A percentile compares a stretch with the other conserved stretches of the same genome.
phyloP scores from a whole-genome alignment of 2,329 filamentous ascomycete genomes.

The Westerdykella aurantiaca region DNA sequence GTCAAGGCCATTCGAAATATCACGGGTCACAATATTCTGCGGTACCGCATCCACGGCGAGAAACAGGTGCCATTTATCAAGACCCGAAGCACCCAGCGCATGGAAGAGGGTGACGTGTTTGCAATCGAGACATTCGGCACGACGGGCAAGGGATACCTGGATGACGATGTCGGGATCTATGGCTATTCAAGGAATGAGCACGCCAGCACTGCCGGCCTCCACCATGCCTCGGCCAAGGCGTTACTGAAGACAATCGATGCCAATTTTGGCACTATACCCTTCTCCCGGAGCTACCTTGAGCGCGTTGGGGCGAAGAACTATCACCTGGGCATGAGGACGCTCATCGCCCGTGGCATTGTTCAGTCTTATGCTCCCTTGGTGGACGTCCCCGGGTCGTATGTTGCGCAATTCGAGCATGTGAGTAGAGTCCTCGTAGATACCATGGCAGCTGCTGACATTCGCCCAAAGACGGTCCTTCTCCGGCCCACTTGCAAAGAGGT shows the following conservation, averaged over 20 bases:
- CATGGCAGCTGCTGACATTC: constrained; percentile 5
- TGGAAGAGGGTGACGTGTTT: constrained; percentile 94
- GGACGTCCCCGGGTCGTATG: constrained; percentile 88
- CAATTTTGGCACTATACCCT: constrained; percentile 88
- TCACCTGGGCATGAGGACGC: constrained; percentile 77
- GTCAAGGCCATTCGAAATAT: constrained; percentile 81
- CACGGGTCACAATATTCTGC: constrained; percentile 86
- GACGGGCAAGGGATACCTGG: constrained; percentile 78
- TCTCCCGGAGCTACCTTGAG: constrained; percentile 83
- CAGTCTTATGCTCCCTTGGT: constrained; percentile 83
- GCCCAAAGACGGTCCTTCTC: constrained; percentile 26
- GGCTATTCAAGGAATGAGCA: constrained; percentile 67
- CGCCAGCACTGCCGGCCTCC: constrained; percentile 64
- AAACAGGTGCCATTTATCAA: constrained; percentile 94
- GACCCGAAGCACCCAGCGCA: constrained; percentile 76
- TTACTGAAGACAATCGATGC: constrained; percentile 84
- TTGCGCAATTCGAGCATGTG: constrained; percentile 91
- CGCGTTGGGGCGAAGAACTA: constrained; percentile 87
- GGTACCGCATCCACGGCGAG: constrained; percentile 82
- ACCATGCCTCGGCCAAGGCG: constrained; percentile 73
- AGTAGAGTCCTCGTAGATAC: constrained; percentile 37
- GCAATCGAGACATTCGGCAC: constrained; percentile 95
- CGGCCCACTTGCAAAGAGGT: constrained; percentile 65
- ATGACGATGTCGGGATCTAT: constrained; percentile 62
- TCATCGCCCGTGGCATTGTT: constrained; percentile 75